Base-by-base conservation (phyloP, 1,139 yeast genomes). In the Scheffersomyces stambukii region DNA sequence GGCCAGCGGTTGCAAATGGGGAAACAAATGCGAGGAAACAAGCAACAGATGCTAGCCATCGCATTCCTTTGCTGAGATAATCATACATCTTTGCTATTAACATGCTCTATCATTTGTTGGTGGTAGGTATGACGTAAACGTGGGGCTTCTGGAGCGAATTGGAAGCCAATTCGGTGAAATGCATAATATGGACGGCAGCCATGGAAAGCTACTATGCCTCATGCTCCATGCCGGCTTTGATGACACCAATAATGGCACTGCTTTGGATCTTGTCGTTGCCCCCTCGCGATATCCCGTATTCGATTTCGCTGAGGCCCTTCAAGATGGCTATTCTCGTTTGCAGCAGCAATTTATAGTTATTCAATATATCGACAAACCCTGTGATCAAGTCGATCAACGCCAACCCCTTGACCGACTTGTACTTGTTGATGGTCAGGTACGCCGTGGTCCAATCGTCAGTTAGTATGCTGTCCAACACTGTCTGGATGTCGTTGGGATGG, bases 221-320 rank as follows among this genome's bases (percentile, higher is more conserved):
- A 29, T 34, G 29, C 36, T 63, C 66, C 53, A 73, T 53, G 1
- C 83, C 79, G 16, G 62, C 64, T 53, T 89, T 89, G 23, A 91
- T 77, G 8, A 81, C 86, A 0, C 95, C 96, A 35, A 93, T 82
- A 32, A 85, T 77, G 3, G 96, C 97, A 48, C 93, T 82, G 27
- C 88, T 74, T 49, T 91, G 97, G 23, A 93, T 75, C 52, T 79
- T 81, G 40, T 89, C 96, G 48, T 79, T 84, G 2, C 98, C 97
- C 8, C 98, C 99, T 50, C 75, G 79, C 18, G 95, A 79, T 21
- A 93, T 79, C 1, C 95, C 81, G 54, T 88, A 89, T 57, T 91
- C 98, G 14, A 91, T 74, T 38, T 91, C 96, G 18, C 89, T 75
- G 31, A 91, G 61, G 2, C 88, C 88, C 39, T 72, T 69, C 30